phyloP scores from a whole-genome alignment of 495 filamentous ascomycete species.

The Hypoxylon lenormandii region DNA sequence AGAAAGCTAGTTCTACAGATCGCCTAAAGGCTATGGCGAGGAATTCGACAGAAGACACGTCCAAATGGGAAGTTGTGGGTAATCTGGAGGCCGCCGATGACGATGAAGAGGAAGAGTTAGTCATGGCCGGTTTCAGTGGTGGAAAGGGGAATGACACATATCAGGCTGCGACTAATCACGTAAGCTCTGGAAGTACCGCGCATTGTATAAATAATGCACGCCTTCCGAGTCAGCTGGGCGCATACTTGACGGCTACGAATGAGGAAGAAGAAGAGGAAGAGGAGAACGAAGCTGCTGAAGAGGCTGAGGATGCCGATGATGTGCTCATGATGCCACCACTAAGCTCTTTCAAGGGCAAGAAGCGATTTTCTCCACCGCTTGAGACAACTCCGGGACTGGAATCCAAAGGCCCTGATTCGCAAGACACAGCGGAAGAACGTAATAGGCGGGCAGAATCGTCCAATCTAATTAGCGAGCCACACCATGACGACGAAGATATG shows the following conservation, averaged over 20 bases:
- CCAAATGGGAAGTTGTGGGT: constrained; percentile 58
- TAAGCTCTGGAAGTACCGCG: constrained; percentile 15
- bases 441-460: constrained; percentile 4
- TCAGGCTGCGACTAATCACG: background rate
- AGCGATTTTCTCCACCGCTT: constrained; percentile 43
- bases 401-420: background rate
- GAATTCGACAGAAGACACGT: constrained; percentile 58
- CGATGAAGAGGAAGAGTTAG: constrained; percentile 52
- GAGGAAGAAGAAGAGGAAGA: constrained; percentile 11
- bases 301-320: constrained; percentile 32
- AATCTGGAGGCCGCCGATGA: constrained; percentile 47
- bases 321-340: constrained; percentile 45
- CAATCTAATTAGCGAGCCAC: background rate
- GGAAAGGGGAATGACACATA: constrained; percentile 33
- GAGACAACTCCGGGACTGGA: constrained; percentile 19
- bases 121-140: constrained; percentile 44
- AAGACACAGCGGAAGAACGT: background rate
- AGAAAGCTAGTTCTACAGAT: constrained; percentile 62
- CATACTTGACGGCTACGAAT: constrained; percentile 26
- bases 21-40: constrained; percentile 58
- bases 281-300: constrained; percentile 22
- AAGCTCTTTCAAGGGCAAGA: constrained; percentile 48
- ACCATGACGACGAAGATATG: constrained; percentile 46
- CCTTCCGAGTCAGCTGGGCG: constrained; percentile 29
- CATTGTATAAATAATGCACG: constrained; percentile 40